phyloP scores from a whole-genome alignment of 495 filamentous ascomycete species.

The Parmelia sp. region DNA sequence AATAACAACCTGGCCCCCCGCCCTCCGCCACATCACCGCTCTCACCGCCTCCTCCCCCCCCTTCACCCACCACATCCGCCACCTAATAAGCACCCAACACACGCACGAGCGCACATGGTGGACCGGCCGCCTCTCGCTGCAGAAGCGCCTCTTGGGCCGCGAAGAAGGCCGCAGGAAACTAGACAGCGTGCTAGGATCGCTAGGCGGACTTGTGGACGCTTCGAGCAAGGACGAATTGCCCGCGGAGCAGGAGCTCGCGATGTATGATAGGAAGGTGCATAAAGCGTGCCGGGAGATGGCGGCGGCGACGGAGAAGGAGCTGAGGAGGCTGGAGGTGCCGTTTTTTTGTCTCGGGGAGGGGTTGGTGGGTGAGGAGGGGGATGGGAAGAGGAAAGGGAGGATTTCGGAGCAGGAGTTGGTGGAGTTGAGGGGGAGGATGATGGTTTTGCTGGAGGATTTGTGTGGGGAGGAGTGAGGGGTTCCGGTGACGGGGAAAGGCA shows the following conservation, averaged over 20 bases:
- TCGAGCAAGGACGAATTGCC: not conserved
- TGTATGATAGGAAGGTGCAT: constrained; percentile 50
- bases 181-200: constrained; percentile 39
- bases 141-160: constrained; percentile 44
- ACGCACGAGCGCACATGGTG: constrained; percentile 62
- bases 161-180: constrained; percentile 47
- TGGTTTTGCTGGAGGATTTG: constrained; percentile 57
- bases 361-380: constrained; percentile 26
- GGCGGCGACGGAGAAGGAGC: constrained; percentile 46
- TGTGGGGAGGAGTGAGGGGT: constrained; percentile 37
- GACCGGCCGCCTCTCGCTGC: constrained; percentile 44
- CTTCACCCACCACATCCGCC: constrained; percentile 35
- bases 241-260: constrained; percentile 48
- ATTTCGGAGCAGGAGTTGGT: constrained; percentile 45
- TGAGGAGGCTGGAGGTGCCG: constrained; percentile 54
- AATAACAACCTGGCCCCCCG: constrained; percentile 60
- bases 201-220: not conserved
- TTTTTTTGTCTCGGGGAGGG: constrained; percentile 53
- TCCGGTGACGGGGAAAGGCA: not conserved
- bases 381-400: constrained; percentile 18
- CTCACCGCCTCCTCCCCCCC: constrained; percentile 47
- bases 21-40: constrained; percentile 55
- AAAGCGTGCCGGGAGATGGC: constrained; percentile 54
- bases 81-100: constrained; percentile 59
- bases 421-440: constrained; percentile 51